Evolutionary conservation across 2,329 filamentous ascomycete species (phyloP), one percentile per base, ranked within the genome.

Genomic region (Xylariomycetidae sp.): DNA sequence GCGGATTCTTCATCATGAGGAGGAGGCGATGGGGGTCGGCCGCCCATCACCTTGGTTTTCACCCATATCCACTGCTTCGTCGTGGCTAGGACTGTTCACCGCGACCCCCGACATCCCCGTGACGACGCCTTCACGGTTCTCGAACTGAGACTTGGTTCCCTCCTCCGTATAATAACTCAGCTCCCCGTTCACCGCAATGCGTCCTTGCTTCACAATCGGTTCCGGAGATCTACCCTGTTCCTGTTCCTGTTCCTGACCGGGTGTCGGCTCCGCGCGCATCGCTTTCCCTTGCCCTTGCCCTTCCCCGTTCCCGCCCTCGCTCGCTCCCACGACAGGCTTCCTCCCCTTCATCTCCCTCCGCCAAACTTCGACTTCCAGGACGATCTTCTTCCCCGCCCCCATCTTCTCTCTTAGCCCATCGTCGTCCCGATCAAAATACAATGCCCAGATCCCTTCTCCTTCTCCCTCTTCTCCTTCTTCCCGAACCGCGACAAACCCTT

Each of bases 321-420:
- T 8, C n/a, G 20, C 8, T n/a, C 8, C 8, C 8, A n/a, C 8
- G 8, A n/a, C 20, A 8, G 20, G 20, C n/a, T 23, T 23, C n/a
- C n/a, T 23, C 20, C n/a, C 20, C 20, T 23, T 23, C 51, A 66
- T 69, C 49, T 79, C 74, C 8, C 64, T 66, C 9, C 73, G 60
- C 5, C 59, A 51, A 14, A 80, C 53, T 48, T 76, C 70, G 3
- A 80, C 51, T 36, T 78, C 74, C 5, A 80, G 55, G 1, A 77
- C 64, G n/a, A n/a, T n/a, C 2, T 64, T 58, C 3, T 61, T 67
- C 0, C 63, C 69, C 22, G 56, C 47, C 2, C 58, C 53, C 1
- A 76, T 53, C 44, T 69, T 74, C 4, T 45, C 49, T 29, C 49
- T 57, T 16, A 74, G 42, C 3, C 53, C 49, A 42, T 74, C 59